phyloP scores from a whole-genome alignment of 2,329 filamentous ascomycete species.

The Paraphoma chrysanthemicola region DNA sequence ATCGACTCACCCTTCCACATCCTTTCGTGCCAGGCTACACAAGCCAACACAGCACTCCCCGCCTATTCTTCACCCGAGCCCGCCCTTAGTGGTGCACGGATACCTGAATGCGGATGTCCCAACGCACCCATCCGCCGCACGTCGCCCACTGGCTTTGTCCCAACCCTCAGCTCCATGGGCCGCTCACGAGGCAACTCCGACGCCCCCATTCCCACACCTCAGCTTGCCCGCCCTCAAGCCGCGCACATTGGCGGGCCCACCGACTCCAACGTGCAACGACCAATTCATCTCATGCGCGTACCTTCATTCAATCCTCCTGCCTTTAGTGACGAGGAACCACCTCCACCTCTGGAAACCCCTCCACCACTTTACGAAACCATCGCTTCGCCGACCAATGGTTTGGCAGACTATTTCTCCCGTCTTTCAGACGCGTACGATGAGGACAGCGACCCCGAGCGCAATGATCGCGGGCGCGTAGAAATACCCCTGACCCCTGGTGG shows the following conservation, averaged over 20 bases:
- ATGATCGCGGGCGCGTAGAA: constrained; percentile 55
- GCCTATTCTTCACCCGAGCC: constrained; percentile 71
- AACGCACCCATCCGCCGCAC: constrained; percentile 63
- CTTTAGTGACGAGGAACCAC: constrained; percentile 81
- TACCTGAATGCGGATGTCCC: constrained; percentile 69
- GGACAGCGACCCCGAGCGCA: constrained; percentile 60
- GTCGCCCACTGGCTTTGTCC: constrained; percentile 58
- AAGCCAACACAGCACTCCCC: constrained; percentile 85
- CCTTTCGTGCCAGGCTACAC: constrained; percentile 89
- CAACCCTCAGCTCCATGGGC: constrained; percentile 65
- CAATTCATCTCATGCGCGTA: constrained; percentile 82
- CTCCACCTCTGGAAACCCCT: constrained; percentile 77
- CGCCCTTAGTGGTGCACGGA: constrained; percentile 34
- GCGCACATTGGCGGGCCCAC: constrained; percentile 55
- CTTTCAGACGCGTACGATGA: constrained; percentile 71
- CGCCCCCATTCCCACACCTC: constrained; percentile 23
- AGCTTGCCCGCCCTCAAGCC: constrained; percentile 60
- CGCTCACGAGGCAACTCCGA: constrained; percentile 38
- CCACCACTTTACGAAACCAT: constrained; percentile 86
- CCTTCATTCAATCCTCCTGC: constrained; percentile 89
- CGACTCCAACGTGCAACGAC: constrained; percentile 63
- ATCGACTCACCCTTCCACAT: constrained; percentile 96
- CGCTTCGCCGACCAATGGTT: constrained; percentile 71
- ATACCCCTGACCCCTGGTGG: constrained; percentile 70
- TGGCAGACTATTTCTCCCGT: constrained; percentile 88